Base-by-base conservation (phyloP, 441 rosid genomes). In the Biscutella laevigata region DNA sequence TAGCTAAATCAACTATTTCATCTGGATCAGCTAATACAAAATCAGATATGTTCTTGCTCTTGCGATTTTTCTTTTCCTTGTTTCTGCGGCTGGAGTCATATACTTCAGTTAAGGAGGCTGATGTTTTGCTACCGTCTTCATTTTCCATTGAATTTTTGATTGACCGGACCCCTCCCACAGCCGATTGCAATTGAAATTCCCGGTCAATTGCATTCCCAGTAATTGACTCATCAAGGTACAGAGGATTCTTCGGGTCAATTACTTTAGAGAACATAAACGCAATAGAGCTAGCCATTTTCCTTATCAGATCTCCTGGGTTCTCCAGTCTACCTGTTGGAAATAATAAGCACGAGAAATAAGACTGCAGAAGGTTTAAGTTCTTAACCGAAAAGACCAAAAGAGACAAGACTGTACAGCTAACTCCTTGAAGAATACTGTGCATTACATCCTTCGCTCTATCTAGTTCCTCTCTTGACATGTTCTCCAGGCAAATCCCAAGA, bases 351-450 rank as follows among this genome's bases (percentile, higher is more conserved):
- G 45, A 61, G 11, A 56, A 5, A 43, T 55, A 48, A 64, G 59
- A 60, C 43, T 39, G 14, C 40, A 34, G 52, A 24, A 53, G 59
- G 29, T 65, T 57, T 17, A 48, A 26, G 29, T 35, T 66, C 36
- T 58, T 45, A 59, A 46, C 11, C 36, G 25, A 77, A 53, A 57
- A 57, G 54, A 57, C 55, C 48, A 21, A 74, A 38, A 70, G 68
- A 53, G 58, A 45, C 28, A 51, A 74, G 67, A 64, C 35, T 46
- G 49, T 82, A 92, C 99, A 71, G 86, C 83, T 80, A 77, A 92
- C 87, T 82, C 99, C 99, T 74, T 76, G 85, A 66, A 92, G 97
- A 78, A 88, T 77, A 42, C 72, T 76, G 75, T 77, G 95, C 95
- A 88, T 82, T 43, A 68, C 77, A 66, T 84, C 84, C 75, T 78